Evolutionary conservation across 345 rosid species (phyloP).

Genomic region (Eucalyptus rudis): DNA sequence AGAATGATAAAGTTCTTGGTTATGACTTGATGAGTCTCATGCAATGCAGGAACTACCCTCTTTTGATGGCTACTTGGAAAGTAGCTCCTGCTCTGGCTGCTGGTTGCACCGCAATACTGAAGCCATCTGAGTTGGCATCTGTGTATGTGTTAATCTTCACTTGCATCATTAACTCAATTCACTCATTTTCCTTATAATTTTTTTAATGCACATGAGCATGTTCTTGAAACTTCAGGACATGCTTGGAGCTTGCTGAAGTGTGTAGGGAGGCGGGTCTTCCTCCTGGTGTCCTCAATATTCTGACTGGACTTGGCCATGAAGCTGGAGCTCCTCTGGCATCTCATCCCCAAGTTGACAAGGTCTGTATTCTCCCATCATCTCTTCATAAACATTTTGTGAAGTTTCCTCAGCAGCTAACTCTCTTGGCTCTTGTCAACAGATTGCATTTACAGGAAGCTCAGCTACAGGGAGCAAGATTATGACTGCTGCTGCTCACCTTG

Average conservation of each 20-base stretch:
- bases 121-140: conserved; percentile 86
- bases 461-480: conserved; percentile 78
- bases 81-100: conserved; percentile 99
- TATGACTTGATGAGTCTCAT: not conserved
- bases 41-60: conserved; percentile 82
- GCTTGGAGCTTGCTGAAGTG: conserved; percentile 94
- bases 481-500: conserved; percentile 74
- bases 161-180: not conserved
- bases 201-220: not conserved
- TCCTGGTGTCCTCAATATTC: conserved; percentile 82
- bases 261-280: conserved; percentile 92
- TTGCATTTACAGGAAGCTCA: conserved; percentile 94
- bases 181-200: not conserved
- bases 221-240: conserved; percentile 48
- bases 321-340: conserved; percentile 96
- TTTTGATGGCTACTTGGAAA: conserved; percentile 94
- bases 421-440: conserved; percentile 12
- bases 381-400: not conserved
- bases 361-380: conserved; percentile 4
- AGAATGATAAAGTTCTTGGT: not conserved
- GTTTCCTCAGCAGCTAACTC: not conserved
- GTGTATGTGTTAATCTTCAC: conserved; percentile 33
- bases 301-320: conserved; percentile 93
- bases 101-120: conserved; percentile 84
- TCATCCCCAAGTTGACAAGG: conserved; percentile 94